Evolutionary conservation across 345 rosid genomes (phyloP).

Genomic region (Citrus trifoliata): DNA sequence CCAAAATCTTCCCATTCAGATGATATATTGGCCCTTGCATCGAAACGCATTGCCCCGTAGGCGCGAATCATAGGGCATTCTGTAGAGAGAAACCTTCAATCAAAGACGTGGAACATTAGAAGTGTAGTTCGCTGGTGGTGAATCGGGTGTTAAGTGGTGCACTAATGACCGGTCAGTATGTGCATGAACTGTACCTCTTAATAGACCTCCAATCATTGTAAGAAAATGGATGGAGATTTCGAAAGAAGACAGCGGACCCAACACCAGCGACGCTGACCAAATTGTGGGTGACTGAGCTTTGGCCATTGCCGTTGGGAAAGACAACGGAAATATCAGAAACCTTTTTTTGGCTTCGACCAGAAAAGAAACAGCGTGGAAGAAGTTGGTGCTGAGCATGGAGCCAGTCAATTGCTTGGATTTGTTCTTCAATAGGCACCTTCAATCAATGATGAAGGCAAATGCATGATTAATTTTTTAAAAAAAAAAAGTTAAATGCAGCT

Average conservation of each 20-base stretch:
- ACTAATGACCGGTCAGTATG: neutral
- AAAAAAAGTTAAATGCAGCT: neutral
- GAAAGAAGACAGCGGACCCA: constrained; percentile 74
- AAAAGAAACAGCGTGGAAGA: constrained; percentile 78
- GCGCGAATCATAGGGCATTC: constrained; percentile 80
- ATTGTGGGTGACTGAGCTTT: constrained; percentile 14
- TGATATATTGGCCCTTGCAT: constrained; percentile 50
- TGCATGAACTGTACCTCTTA: constrained; percentile 45
- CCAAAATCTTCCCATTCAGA: constrained; percentile 84
- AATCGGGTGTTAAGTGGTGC: neutral
- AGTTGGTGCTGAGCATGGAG: constrained; percentile 61
- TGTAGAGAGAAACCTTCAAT: constrained; percentile 58
- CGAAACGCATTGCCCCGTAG: constrained; percentile 85
- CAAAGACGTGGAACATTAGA: neutral
- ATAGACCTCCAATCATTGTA: constrained; percentile 77
- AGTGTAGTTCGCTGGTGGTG: neutral
- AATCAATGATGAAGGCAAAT: neutral
- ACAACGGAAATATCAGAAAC: constrained; percentile 30
- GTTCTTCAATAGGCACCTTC: constrained; percentile 60
- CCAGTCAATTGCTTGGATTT: constrained; percentile 78
- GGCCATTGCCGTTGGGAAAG: constrained; percentile 35
- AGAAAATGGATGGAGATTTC: constrained; percentile 62
- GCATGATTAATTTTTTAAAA: neutral
- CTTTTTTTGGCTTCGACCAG: constrained; percentile 40
- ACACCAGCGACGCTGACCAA: constrained; percentile 77